Base-by-base conservation (phyloP, 306 rosid species). In the Myrica gale region DNA sequence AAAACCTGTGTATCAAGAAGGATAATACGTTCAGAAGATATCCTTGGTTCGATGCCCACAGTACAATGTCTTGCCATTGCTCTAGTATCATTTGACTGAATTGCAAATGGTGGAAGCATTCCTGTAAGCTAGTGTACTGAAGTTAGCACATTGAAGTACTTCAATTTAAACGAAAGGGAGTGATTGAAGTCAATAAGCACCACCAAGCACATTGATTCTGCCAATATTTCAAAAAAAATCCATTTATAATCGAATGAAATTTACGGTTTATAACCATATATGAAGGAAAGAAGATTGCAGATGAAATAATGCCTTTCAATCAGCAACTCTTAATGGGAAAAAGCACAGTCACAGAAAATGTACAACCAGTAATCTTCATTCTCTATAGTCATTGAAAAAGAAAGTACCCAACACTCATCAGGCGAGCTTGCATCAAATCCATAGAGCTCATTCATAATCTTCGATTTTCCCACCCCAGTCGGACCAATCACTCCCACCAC, bases 401-500 rank as follows among this genome's bases (percentile, higher is more conserved):
- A 58, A 39, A 23, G 10, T 11, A 71, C 17, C 26, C n/a, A 71
- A n/a, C 7, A 75, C 90, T 74, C 41, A 93, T 97, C 96, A 17
- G 97, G 91, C 20, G 97, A 89, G 72, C 74, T 84, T 44, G 93
- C 86, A 81, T 93, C 96, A 68, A 84, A 93, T 42, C 97, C 98
- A 79, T 93, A 93, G 68, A 91, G 83, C 79, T 93, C 90, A 78
- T 93, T 93, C 98, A 93, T 82, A 39, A 93, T 89, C 50, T 89
- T 91, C 1, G 98, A 91, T 65, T 93, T 93, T 65, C 98, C 98
- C 37, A 89, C 96, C 26, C 97, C 96, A 17, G 96, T 87, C 7
- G 96, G 91, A 13, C 98, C 97, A 75, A 93, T 91, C 60, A 93
- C 91, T 39, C 98, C 98, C 68, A 93, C 84, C 67, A 89, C 98